Evolutionary conservation across 2,329 filamentous ascomycete species (phyloP).

Genomic region (Trichoderma endophyticum): DNA sequence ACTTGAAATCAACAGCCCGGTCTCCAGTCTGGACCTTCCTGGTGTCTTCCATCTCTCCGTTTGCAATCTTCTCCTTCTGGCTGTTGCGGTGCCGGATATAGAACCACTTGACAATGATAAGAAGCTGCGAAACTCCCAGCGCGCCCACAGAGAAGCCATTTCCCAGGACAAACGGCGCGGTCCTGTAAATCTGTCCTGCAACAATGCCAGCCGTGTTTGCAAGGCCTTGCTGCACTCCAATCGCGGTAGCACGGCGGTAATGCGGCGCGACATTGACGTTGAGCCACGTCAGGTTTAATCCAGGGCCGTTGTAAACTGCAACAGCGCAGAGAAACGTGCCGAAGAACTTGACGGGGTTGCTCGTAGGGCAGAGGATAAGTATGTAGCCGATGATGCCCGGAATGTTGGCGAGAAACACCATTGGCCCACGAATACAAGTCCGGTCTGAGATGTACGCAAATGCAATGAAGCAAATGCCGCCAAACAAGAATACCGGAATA

Average conservation of each 20-base stretch:
- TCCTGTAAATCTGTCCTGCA: constrained; percentile 37
- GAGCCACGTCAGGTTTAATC: constrained; percentile 47
- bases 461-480: constrained; percentile 43
- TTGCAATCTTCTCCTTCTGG: constrained; percentile 33
- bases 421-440: constrained; percentile 31
- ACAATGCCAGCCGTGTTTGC: constrained; percentile 47
- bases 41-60: constrained; percentile 42
- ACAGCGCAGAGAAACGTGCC: constrained; percentile 47
- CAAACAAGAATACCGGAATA: constrained; percentile 54
- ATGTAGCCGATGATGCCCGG: constrained; percentile 49
- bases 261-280: constrained; percentile 45
- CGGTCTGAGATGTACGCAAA: constrained; percentile 47
- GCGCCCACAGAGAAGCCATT: constrained; percentile 28
- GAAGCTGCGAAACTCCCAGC: constrained; percentile 31
- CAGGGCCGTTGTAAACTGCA: constrained; percentile 46
- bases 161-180: constrained; percentile 33
- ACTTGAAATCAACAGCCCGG: constrained; percentile 45
- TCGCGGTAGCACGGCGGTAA: constrained; percentile 44
- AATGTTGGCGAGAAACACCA: constrained; percentile 57
- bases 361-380: constrained; percentile 45
- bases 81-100: constrained; percentile 46
- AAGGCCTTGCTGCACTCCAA: constrained; percentile 44
- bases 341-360: constrained; percentile 49
- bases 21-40: constrained; percentile 46
- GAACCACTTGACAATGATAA: constrained; percentile 39